These are phyloP conservation scores for Vigna angularis DNA, from an alignment of 306 rosid genomes.

Conservation along the genomic window DNA sequence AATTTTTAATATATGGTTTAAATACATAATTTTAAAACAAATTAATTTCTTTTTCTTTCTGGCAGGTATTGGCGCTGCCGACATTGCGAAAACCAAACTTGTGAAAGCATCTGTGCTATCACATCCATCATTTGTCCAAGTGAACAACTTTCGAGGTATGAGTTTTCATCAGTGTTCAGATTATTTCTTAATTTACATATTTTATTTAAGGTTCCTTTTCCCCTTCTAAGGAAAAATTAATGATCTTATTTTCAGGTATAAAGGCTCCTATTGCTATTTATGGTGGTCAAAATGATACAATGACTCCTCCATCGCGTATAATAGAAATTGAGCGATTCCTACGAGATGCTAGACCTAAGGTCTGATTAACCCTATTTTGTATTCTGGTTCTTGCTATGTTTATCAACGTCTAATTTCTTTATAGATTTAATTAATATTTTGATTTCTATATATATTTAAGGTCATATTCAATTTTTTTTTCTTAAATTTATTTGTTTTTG, in stretches of 20 bases:
- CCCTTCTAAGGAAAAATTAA: not conserved
- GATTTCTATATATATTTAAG: too few relatives aligned
- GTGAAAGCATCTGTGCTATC: conserved; percentile 59
- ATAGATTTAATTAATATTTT: too few relatives aligned
- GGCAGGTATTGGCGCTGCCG: conserved; percentile 64
- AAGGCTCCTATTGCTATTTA: conserved; percentile 61
- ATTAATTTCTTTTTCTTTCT: not conserved
- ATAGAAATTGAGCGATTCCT: conserved; percentile 61
- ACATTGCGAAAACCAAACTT: conserved; percentile 45
- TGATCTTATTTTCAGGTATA: conserved; percentile 53
- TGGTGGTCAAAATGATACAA: conserved; percentile 63
- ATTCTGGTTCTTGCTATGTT: not conserved
- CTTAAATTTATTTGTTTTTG: not conserved
- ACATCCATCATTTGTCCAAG: conserved; percentile 65
- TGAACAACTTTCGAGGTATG: conserved; percentile 66
- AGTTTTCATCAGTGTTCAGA: conserved; percentile 7
- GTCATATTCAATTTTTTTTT: too few relatives aligned
- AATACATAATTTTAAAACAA: too few relatives aligned
- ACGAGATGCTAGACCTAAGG: conserved; percentile 52
- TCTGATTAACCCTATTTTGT: conserved; percentile 21
- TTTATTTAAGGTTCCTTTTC: too few relatives aligned
- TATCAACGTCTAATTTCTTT: too few relatives aligned
- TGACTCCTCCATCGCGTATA: conserved; percentile 56
- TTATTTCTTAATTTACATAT: conserved; percentile 27
- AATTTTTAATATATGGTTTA: too few relatives aligned